phyloP scores from a whole-genome alignment of 768 basidiomycete species.

The Podaxis mareebaensis region DNA sequence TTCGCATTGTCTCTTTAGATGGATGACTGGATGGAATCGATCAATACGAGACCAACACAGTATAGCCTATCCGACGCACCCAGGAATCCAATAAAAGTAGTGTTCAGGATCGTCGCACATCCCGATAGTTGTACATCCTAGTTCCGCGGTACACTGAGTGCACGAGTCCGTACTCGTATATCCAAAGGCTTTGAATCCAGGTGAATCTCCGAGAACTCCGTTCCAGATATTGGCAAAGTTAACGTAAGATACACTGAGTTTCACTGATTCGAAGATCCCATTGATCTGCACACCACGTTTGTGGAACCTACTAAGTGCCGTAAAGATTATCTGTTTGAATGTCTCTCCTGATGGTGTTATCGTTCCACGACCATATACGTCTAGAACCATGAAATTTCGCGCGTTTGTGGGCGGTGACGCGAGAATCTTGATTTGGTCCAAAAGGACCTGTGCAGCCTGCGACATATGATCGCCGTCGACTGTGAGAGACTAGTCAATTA shows the following conservation, averaged over 20 bases:
- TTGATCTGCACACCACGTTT: not conserved
- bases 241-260: slow-evolving; percentile 43
- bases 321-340: slow-evolving; percentile 47
- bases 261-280: slow-evolving; percentile 22
- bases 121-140: slow-evolving; percentile 31
- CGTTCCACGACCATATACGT: slow-evolving; percentile 50
- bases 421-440: slow-evolving; percentile 46
- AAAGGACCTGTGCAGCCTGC: slow-evolving; percentile 42
- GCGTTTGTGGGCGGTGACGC: slow-evolving; percentile 51
- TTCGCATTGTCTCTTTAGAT: slow-evolving; percentile 46
- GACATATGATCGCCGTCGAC: slow-evolving; percentile 49
- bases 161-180: slow-evolving; percentile 41
- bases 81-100: slow-evolving; percentile 53
- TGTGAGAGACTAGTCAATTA: slow-evolving; percentile 19
- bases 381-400: slow-evolving; percentile 48
- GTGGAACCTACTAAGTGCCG: slow-evolving; percentile 39
- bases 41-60: not conserved
- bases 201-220: slow-evolving; percentile 42
- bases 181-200: slow-evolving; percentile 50
- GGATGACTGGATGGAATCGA: slow-evolving; percentile 44
- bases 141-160: slow-evolving; percentile 29
- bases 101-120: slow-evolving; percentile 45
- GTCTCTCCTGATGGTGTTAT: slow-evolving; percentile 42
- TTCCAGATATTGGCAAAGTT: slow-evolving; percentile 53
- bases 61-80: slow-evolving; percentile 30